Evolutionary conservation across 1,284 basidiomycete genomes (phyloP), one percentile per base, ranked within the genome.

Genomic region (Boletus holoroseus): DNA sequence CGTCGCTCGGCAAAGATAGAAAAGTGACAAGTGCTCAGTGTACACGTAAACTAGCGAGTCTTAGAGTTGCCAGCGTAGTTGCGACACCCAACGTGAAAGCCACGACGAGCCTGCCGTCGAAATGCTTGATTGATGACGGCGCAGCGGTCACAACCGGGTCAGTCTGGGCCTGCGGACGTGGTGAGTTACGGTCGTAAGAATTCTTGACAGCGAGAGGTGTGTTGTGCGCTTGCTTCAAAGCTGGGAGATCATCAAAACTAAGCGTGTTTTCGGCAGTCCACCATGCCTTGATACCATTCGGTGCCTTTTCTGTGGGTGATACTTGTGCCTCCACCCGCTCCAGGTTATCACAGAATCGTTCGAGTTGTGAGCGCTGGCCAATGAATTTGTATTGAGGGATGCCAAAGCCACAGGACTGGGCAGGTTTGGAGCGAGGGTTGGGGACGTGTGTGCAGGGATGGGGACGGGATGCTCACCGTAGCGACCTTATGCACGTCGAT

Each of bases 231-330:
- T 47, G 20, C 27, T 28, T 20, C 45, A 79, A 53, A 3, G 63
- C 74, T 0, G 75, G 75, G 4, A 79, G 69, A 18, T 76, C 76
- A 53, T 77, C 74, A 7, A 77, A 51, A 44, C 74, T 76, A 13
- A 47, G 49, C 2, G 64, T 47, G 40, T 79, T 79, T 38, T 70
- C 63, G 2, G 58, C 57, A 12, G 60, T 55, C 77, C 76, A 79
- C 64, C 75, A 78, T 1, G 67, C 57, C 50, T 69, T 71, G 57
- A 77, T 66, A 1, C 76, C 75, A 2, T 62, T 62, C 1, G 49
- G 32, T 12, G 62, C 55, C 30, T 53, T 59, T 38, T 54, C 54
- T 26, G 42, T 26, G 3, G 54, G 55, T 11, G 49, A 11, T 12
- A 52, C 50, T 49, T 49, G 30, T 18, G 41, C 49, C 6, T 59